phyloP scores from a whole-genome alignment of 805 yeast genomes.

The Yarrowia sp. region DNA sequence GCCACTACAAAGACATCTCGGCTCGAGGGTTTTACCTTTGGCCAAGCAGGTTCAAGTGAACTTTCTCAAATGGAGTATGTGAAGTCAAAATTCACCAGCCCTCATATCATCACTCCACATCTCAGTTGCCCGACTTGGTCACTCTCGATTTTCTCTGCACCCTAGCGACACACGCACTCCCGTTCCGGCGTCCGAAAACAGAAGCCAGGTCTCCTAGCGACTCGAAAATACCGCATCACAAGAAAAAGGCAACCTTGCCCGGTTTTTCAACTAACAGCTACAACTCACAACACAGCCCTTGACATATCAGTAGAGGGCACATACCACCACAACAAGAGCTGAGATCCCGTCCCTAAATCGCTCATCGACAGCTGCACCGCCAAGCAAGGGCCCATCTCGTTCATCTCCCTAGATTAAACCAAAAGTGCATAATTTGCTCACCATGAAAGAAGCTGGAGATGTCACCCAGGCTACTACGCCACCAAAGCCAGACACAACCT shows the following conservation, averaged over 20 bases:
- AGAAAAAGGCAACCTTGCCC: too few relatives aligned
- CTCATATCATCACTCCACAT: slow-evolving; percentile 33
- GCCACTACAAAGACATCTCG: background rate
- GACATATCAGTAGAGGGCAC: too few relatives aligned
- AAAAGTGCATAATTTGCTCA: slow-evolving; percentile 35
- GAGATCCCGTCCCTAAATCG: background rate
- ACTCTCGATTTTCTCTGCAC: slow-evolving; percentile 1
- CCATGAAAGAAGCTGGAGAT: slow-evolving; percentile 24
- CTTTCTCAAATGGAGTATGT: slow-evolving; percentile 4
- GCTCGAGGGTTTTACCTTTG: slow-evolving; percentile 9
- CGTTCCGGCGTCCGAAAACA: too few relatives aligned
- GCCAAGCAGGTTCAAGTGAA: slow-evolving; percentile 35
- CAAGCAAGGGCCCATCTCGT: slow-evolving; percentile 8
- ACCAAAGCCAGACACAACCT: slow-evolving; percentile 13
- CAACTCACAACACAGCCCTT: too few relatives aligned
- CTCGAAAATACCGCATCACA: too few relatives aligned
- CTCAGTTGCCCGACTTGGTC: slow-evolving; percentile 10
- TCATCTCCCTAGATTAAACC: slow-evolving; percentile 11
- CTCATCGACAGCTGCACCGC: slow-evolving; percentile 12
- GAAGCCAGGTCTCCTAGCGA: too few relatives aligned
- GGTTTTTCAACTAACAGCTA: too few relatives aligned
- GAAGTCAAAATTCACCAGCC: slow-evolving; percentile 31
- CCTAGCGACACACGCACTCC: too few relatives aligned
- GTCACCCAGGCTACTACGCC: slow-evolving; percentile 10
- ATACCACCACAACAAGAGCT: background rate